Percentiles rank a stretch among this genome's conserved stretches.
phyloP scores from a whole-genome alignment of 345 rosid species.

The Abelmoschus esculentus region DNA sequence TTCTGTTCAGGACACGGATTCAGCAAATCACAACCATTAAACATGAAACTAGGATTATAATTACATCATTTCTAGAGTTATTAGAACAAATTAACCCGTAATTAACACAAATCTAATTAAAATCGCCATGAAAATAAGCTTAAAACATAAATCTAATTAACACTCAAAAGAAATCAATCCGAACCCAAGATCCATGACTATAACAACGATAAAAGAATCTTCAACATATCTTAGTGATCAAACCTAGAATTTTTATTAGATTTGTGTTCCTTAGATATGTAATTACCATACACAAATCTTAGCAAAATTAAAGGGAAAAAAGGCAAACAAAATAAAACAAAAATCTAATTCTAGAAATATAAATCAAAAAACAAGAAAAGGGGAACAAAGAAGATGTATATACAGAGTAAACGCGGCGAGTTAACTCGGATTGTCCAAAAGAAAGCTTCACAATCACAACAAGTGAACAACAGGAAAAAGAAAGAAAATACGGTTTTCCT shows the following conservation, averaged over 20 bases:
- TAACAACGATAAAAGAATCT: not conserved
- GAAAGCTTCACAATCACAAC: conserved; percentile 8
- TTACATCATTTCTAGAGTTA: not conserved
- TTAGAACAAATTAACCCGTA: not conserved
- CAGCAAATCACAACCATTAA: conserved; percentile 8
- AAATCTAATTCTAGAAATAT: not conserved
- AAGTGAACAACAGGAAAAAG: not conserved
- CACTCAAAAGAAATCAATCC: not conserved
- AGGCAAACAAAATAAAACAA: not conserved
- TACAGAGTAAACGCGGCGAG: conserved; percentile 15
- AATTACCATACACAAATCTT: not conserved
- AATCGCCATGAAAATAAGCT: not conserved
- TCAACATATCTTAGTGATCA: not conserved
- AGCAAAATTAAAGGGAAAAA: not conserved
- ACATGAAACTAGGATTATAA: not conserved
- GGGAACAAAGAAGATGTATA: not conserved
- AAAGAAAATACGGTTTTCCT: not conserved
- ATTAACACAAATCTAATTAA: not conserved
- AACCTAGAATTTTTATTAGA: not conserved
- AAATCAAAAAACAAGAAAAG: not conserved
- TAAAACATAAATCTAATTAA: conserved; percentile 7
- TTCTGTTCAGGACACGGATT: not conserved
- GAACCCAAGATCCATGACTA: conserved; percentile 13
- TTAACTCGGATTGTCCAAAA: conserved; percentile 4
- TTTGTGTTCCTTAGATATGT: not conserved